Percentiles rank a stretch among this genome's conserved stretches.
phyloP scores from a whole-genome alignment of 2,329 filamentous ascomycete genomes.

The Trichophyton simii region DNA sequence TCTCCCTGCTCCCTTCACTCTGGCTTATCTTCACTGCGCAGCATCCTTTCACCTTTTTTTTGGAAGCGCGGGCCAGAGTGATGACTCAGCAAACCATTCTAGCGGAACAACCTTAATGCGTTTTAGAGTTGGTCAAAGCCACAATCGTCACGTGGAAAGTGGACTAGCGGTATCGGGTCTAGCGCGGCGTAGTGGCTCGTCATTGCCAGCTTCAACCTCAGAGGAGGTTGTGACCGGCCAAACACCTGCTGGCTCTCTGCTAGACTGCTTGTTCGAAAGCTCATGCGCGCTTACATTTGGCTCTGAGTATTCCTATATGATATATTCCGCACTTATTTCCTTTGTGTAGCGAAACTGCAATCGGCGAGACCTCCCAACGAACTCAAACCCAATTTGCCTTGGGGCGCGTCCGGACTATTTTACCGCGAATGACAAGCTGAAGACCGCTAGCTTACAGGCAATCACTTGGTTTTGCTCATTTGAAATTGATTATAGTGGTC shows the following conservation, averaged over 20 bases:
- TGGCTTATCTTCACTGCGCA: not conserved
- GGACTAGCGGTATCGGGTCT: not conserved
- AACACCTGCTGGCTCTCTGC: not conserved
- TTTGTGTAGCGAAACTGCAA: not conserved
- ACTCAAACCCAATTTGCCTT: not conserved
- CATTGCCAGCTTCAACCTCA: slow-evolving; percentile 4
- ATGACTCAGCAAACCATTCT: not conserved
- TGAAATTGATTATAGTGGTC: not conserved
- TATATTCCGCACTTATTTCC: not conserved
- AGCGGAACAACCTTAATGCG: not conserved
- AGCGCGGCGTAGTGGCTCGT: not conserved
- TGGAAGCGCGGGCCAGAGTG: not conserved
- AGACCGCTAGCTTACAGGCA: not conserved
- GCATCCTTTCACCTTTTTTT: no score
- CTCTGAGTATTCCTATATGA: not conserved
- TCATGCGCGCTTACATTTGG: not conserved
- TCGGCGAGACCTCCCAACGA: no score
- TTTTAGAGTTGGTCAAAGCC: not conserved
- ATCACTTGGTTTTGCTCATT: not conserved
- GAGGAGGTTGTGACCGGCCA: not conserved
- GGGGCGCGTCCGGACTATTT: not conserved
- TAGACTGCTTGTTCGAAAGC: not conserved
- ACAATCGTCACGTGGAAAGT: not conserved
- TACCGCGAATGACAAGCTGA: not conserved
- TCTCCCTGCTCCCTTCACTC: not conserved